A percentile compares a stretch with the other conserved stretches of the same genome.
These are phyloP conservation scores for Antrodiella citrinella DNA, from an alignment of 768 basidiomycete species.

Conservation along the genomic window DNA sequence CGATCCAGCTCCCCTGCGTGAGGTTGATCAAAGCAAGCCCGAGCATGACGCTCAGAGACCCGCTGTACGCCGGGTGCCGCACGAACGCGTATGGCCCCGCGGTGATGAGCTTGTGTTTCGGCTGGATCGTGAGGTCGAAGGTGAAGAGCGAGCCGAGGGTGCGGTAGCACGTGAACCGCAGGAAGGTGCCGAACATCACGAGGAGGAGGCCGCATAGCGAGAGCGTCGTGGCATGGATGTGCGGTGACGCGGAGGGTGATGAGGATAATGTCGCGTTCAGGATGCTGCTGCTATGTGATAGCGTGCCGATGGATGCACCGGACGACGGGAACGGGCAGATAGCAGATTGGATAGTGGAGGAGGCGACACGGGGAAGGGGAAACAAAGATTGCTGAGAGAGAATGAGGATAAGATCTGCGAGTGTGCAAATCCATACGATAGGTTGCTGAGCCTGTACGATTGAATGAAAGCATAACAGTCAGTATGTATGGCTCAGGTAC, in stretches of 20 bases:
- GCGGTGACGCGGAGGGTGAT: neutral
- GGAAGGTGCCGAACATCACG: constrained; percentile 6
- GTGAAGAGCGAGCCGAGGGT: constrained; percentile 28
- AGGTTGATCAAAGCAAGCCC: constrained; percentile 12
- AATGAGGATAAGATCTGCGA: constrained; percentile 17
- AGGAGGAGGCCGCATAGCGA: constrained; percentile 6
- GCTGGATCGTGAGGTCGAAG: constrained; percentile 24
- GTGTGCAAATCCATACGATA: constrained; percentile 32
- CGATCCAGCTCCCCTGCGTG: constrained; percentile 12
- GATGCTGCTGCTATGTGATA: neutral
- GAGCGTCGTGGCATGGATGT: constrained; percentile 3
- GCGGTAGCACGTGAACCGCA: constrained; percentile 22
- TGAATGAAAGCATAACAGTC: constrained; percentile 2
- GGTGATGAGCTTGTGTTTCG: constrained; percentile 24
- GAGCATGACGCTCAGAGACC: constrained; percentile 8
- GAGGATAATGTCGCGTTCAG: neutral
- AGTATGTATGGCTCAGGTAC: neutral
- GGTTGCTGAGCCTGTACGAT: constrained; percentile 36
- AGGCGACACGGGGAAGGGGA: neutral
- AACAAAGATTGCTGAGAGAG: constrained; percentile 7
- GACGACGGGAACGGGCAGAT: constrained; percentile 11
- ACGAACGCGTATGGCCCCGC: constrained; percentile 28
- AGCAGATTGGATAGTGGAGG: constrained; percentile 10
- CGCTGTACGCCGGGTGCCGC: constrained; percentile 29
- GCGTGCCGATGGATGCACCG: neutral